Conservation (phyloP, 2,329 filamentous ascomycete species). For the Xylariaceae sp. region DNA sequence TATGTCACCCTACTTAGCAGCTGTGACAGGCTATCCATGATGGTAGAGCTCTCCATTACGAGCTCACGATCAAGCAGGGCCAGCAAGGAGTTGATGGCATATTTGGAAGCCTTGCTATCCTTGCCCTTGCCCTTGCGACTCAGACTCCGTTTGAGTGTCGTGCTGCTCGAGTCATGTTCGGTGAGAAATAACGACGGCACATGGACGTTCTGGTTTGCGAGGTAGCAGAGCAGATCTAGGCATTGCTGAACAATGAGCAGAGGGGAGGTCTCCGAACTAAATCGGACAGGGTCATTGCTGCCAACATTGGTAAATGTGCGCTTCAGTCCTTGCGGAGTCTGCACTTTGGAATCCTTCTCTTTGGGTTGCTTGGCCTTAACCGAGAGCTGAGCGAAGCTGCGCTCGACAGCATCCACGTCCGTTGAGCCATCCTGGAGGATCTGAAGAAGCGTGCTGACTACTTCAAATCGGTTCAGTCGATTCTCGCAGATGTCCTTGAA, state of each 20-base stretch:
- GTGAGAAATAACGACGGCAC: slow-evolving; percentile 89
- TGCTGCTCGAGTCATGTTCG: slow-evolving; percentile 73
- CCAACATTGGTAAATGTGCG: slow-evolving; percentile 59
- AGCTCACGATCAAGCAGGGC: slow-evolving; percentile 85
- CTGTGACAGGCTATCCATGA: slow-evolving; percentile 89
- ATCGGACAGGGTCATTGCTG: slow-evolving; percentile 37
- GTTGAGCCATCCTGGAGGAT: slow-evolving; percentile 93
- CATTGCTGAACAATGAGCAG: slow-evolving; percentile 95
- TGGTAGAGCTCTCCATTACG: slow-evolving; percentile 92
- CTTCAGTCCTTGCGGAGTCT: slow-evolving; percentile 76
- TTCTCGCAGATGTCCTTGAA: slow-evolving; percentile 92
- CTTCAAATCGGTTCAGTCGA: slow-evolving; percentile 88
- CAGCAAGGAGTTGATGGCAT: slow-evolving; percentile 84
- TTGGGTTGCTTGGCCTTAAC: slow-evolving; percentile 77
- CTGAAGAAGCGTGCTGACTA: slow-evolving; percentile 84
- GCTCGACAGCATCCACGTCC: slow-evolving; percentile 87
- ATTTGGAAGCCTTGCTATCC: slow-evolving; percentile 77
- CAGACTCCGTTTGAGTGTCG: slow-evolving; percentile 66
- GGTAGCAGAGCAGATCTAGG: slow-evolving; percentile 72
- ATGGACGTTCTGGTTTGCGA: slow-evolving; percentile 78
- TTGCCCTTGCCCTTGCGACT: slow-evolving; percentile 84
- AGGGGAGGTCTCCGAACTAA: slow-evolving; percentile 83
- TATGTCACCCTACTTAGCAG: slow-evolving; percentile 82
- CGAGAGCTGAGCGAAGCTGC: slow-evolving; percentile 89
- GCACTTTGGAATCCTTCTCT: slow-evolving; percentile 57